These are phyloP conservation scores for Saturnispora silvae DNA, from an alignment of 805 yeast species.

Conservation along the genomic window DNA sequence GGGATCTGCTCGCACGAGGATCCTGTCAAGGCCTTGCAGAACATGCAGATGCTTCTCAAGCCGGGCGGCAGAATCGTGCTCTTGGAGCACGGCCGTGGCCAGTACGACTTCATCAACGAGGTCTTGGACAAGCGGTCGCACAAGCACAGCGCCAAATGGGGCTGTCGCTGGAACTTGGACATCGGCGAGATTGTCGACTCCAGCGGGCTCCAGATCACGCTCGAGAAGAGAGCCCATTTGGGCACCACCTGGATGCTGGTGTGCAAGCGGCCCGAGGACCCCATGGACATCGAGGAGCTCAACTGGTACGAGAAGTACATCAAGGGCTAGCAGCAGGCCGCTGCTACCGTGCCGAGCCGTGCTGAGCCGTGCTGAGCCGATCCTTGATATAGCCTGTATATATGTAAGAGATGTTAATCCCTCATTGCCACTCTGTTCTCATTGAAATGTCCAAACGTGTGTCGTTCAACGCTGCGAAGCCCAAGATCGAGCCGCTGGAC, in stretches of 20 bases:
- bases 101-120: conserved; percentile 65
- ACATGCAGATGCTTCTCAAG: conserved; percentile 60
- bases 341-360: too few species aligned
- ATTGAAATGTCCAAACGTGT: conserved; percentile 10
- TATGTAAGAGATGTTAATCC: too few species aligned
- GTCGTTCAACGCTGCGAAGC: conserved; percentile 10
- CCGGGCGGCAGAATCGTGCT: conserved; percentile 86
- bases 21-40: conserved; percentile 71
- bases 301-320: conserved; percentile 42
- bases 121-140: conserved; percentile 77
- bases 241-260: conserved; percentile 89
- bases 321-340: too few species aligned
- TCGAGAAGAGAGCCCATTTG: conserved; percentile 70
- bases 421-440: conserved; percentile 1
- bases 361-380: too few species aligned
- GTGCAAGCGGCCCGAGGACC: conserved; percentile 65
- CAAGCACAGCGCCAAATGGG: conserved; percentile 82
- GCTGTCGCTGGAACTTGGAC: conserved; percentile 95
- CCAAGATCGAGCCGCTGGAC: conserved; percentile 6
- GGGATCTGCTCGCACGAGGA: conserved; percentile 95
- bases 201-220: conserved; percentile 74
- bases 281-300: conserved; percentile 35
- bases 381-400: too few species aligned
- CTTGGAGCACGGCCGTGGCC: conserved; percentile 88
- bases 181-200: conserved; percentile 78